Percentiles rank a stretch among this genome's conserved stretches.
phyloP scores from a whole-genome alignment of 768 basidiomycete genomes.

The Psilocybe subaeruginosa region DNA sequence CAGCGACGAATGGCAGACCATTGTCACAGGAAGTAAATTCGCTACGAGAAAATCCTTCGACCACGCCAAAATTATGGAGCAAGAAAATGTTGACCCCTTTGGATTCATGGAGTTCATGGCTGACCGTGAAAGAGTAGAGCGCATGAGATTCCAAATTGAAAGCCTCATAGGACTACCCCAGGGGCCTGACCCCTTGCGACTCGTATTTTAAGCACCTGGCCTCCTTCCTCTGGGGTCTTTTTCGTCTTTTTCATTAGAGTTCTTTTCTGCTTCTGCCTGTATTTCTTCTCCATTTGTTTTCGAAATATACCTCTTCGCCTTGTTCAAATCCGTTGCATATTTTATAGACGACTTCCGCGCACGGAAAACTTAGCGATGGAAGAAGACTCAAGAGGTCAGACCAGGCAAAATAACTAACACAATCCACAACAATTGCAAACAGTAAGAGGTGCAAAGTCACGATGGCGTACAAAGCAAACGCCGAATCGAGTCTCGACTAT shows the following conservation, averaged over 20 bases:
- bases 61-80: slow-evolving; percentile 18
- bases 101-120: slow-evolving; percentile 22
- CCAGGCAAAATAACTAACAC: background rate
- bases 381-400: too few relatives aligned
- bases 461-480: too few relatives aligned
- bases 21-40: slow-evolving; percentile 13
- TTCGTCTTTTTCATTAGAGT: background rate
- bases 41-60: slow-evolving; percentile 23
- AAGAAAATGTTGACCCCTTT: slow-evolving; percentile 17
- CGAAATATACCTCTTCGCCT: background rate
- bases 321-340: background rate
- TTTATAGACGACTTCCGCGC: too few relatives aligned
- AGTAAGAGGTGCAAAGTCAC: background rate
- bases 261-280: background rate
- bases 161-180: slow-evolving; percentile 22
- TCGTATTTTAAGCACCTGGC: background rate
- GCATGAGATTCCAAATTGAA: slow-evolving; percentile 25
- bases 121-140: slow-evolving; percentile 20
- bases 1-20: slow-evolving; percentile 23
- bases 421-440: slow-evolving; percentile 2
- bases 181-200: slow-evolving; percentile 20
- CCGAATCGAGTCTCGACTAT: too few relatives aligned
- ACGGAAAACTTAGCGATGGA: too few relatives aligned
- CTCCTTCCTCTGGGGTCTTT: background rate
- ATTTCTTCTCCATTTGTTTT: background rate